Conservation (phyloP, 371 early-diverging fungal genomes). For the Entomophthora muscae region DNA sequence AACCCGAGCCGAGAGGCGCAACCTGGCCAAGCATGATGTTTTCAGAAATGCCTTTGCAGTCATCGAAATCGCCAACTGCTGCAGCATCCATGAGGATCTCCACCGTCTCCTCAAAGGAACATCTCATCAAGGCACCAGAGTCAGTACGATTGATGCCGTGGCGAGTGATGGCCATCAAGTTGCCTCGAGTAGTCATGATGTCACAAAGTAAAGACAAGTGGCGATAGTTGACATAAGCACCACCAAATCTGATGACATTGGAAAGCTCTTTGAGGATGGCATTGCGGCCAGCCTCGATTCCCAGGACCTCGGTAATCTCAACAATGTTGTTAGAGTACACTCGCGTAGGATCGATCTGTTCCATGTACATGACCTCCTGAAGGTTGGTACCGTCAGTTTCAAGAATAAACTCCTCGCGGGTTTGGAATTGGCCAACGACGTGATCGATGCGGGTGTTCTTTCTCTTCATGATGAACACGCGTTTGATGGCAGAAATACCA, state of each 20-base stretch:
- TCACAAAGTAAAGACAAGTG: slow-evolving; percentile 94
- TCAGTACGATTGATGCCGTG: slow-evolving; percentile 98
- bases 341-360: slow-evolving; percentile 65
- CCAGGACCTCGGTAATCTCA: slow-evolving; percentile 88
- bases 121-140: slow-evolving; percentile 91
- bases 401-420: slow-evolving; percentile 61
- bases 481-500: slow-evolving; percentile 78
- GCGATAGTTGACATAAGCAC: slow-evolving; percentile 98
- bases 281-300: slow-evolving; percentile 94
- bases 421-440: slow-evolving; percentile 46
- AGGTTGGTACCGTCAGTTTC: slow-evolving; percentile 97
- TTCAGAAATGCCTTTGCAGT: slow-evolving; percentile 92
- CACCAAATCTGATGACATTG: slow-evolving; percentile 93
- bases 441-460: slow-evolving; percentile 28
- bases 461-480: slow-evolving; percentile 82
- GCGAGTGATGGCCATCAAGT: slow-evolving; percentile 96
- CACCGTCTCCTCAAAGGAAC: slow-evolving; percentile 99
- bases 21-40: slow-evolving; percentile 98
- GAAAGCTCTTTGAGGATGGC: slow-evolving; percentile 87
- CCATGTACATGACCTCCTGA: slow-evolving; percentile 65
- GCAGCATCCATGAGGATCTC: slow-evolving; percentile 98
- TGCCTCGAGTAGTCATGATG: slow-evolving; percentile 96
- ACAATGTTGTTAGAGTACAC: slow-evolving; percentile 86
- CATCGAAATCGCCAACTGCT: slow-evolving; percentile 80
- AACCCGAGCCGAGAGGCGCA: slow-evolving; percentile 96